Evolutionary conservation across 1,284 basidiomycete species (phyloP), one percentile per base, ranked within the genome.

Genomic region (Xerocomus minutiporus): DNA sequence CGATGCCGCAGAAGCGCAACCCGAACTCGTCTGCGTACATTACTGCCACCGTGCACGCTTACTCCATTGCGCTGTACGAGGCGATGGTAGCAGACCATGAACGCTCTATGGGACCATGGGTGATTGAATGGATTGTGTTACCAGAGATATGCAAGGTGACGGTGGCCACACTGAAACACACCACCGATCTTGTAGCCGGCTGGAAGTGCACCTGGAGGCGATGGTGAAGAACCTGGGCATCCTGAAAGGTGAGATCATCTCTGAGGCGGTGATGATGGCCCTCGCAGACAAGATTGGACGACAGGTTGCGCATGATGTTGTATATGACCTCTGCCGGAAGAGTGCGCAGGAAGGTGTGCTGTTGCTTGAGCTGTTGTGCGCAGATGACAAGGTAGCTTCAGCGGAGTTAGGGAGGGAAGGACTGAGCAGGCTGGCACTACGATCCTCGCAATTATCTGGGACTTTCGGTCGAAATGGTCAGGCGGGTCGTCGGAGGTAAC

Each of bases 41-140:
- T 51, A 71, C 69, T 20, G 64, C 68, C 25, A 73, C 69, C 8
- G 69, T 77, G 44, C 69, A 67, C 15, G 69, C 74, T 36, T 62
- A 75, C 20, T 66, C 68, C 35, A 51, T 65, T 1, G 63, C 71
- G 12, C 57, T 76, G 26, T 73, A 72, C 47, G 75, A 76, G 48
- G 74, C 71, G 9, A 73, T 77, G 73, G 72, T 76, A 3, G 73
- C 72, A 52, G 75, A 75, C 56, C 75, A 76, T 40, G 75, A 76
- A 52, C 64, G 75, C n/a, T 72, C 72, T 35, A 75, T 74, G 2
- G 75, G 75, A 20, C 73, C 75, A 35, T 76, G 75, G 74, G 72
- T 76, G 59, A 71, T 76, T 26, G 75, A 77, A 51, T 76, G 74
- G 74, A 73, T 76, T 12, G 71, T 69, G 20, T 53, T 77, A 6